Evolutionary conservation across 352 stramenopile genomes (phyloP).

Genomic region (Pythium phragmitis): DNA sequence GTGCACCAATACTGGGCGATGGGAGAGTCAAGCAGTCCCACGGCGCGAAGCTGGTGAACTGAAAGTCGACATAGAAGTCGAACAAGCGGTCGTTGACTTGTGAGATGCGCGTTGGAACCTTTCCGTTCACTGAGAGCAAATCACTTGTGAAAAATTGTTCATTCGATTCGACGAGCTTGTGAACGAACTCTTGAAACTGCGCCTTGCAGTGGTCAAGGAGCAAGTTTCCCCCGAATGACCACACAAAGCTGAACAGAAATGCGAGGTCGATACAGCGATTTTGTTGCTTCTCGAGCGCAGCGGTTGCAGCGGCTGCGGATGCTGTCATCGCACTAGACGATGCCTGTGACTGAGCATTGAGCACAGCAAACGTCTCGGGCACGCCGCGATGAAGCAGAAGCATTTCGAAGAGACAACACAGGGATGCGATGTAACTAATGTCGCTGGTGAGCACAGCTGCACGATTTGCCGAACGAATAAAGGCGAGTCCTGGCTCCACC

Average conservation of each 20-base stretch:
- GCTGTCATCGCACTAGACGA: constrained; percentile 23
- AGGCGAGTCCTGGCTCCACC: constrained; percentile 48
- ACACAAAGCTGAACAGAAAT: constrained; percentile 73
- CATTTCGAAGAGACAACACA: constrained; percentile 64
- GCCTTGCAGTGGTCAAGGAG: constrained; percentile 28
- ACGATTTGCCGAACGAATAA: constrained; percentile 36
- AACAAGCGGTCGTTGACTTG: constrained; percentile 59
- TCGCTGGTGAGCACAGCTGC: constrained; percentile 51
- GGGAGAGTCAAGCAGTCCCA: constrained; percentile 36
- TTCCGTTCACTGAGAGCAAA: constrained; percentile 50
- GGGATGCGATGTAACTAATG: constrained; percentile 43
- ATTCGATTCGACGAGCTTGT: constrained; percentile 37
- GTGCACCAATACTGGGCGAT: no score
- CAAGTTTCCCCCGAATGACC: constrained; percentile 71
- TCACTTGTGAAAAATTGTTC: constrained; percentile 52
- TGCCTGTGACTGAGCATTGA: constrained; percentile 8
- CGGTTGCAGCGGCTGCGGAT: constrained; percentile 23
- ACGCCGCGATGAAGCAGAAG: constrained; percentile 42
- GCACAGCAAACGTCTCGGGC: constrained; percentile 35
- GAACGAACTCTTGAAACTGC: constrained; percentile 59
- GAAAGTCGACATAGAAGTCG: constrained; percentile 69
- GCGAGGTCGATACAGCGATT: constrained; percentile 57
- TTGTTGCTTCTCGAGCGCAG: constrained; percentile 43
- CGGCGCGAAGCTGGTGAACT: constrained; percentile 58
- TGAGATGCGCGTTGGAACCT: constrained; percentile 46